A percentile compares a stretch with the other conserved stretches of the same genome.
Conservation (phyloP, 2,329 filamentous ascomycete species). For the Botrytis galanthina region DNA sequence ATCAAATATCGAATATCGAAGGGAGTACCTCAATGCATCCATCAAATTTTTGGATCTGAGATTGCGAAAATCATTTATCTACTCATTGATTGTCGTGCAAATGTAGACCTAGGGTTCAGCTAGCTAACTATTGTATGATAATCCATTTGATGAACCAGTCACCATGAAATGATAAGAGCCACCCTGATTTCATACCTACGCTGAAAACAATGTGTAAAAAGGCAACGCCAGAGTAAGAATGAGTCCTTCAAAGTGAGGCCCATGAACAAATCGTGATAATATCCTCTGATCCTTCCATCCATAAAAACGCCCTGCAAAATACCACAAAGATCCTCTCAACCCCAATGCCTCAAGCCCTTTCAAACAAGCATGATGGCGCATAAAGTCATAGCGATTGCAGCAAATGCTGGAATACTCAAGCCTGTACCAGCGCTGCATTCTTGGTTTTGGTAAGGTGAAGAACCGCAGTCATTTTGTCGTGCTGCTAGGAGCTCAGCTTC, state of each 20-base stretch:
- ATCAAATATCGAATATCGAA: background rate
- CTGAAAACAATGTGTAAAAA: background rate
- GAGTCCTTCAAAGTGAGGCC: background rate
- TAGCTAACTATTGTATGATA: background rate
- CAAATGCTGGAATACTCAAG: background rate
- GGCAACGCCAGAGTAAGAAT: background rate
- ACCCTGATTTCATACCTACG: background rate
- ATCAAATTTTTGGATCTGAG: background rate
- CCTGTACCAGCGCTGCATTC: background rate
- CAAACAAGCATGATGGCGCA: background rate
- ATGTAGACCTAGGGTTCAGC: background rate
- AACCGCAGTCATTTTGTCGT: conserved; percentile 7
- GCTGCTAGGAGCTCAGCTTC: background rate
- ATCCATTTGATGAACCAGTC: background rate
- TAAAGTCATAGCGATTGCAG: background rate
- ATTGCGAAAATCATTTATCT: background rate
- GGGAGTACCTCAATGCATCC: background rate
- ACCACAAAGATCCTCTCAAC: background rate
- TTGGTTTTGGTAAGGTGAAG: conserved; percentile 6
- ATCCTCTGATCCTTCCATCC: background rate
- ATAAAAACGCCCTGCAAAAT: background rate
- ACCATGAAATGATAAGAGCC: background rate
- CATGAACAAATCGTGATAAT: background rate
- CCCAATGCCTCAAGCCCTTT: background rate
- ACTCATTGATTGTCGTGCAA: background rate